Evolutionary conservation across 441 rosid species (phyloP), one percentile per base, ranked within the genome.

Genomic region (Pelargonium fulgidum): DNA sequence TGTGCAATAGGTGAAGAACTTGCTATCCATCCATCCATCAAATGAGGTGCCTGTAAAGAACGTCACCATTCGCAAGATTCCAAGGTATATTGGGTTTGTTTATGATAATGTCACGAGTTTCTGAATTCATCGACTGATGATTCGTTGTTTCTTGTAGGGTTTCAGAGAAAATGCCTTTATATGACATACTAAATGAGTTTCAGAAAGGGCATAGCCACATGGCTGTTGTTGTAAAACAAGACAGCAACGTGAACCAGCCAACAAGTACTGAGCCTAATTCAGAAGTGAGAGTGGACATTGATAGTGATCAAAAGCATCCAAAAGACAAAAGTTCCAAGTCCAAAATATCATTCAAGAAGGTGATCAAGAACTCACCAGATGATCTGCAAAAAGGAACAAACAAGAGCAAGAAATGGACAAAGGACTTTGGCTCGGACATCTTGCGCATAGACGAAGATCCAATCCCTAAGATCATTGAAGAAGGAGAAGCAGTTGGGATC

Each of bases 181-280:
- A 88, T 76, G 93, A 88, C 74, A 88, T 88, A 79, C 73, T 88
- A 81, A 86, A 88, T 71, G 93, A 88, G 79, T 88, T 88, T 77
- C 93, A 88, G 75, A 88, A 88, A 81, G 93, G 93, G 29, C 93
- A 85, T 48, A 88, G 93, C 78, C 93, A 88, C 73, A 88, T 86
- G 93, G 91, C 91, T 70, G 89, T 88, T 73, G 88, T 86, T 52
- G 86, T 85, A 44, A 84, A 83, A 68, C 81, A 62, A 63, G 72
- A 76, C 66, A 78, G 76, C 72, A 73, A 70, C 64, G 76, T 71
- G 48, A 68, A 26, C 33, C 33, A 26, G 3, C 33, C 33, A 26
- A 26, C 33, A 1, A 26, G 33, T 26, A 26, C 33, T 26, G 33
- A 26, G 33, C 33, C 33, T 26, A 1, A 2, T 26, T 26, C 33